These are phyloP conservation scores for Talaromyces atroroseus DNA, from an alignment of 2,329 filamentous ascomycete species.

Conservation along the genomic window DNA sequence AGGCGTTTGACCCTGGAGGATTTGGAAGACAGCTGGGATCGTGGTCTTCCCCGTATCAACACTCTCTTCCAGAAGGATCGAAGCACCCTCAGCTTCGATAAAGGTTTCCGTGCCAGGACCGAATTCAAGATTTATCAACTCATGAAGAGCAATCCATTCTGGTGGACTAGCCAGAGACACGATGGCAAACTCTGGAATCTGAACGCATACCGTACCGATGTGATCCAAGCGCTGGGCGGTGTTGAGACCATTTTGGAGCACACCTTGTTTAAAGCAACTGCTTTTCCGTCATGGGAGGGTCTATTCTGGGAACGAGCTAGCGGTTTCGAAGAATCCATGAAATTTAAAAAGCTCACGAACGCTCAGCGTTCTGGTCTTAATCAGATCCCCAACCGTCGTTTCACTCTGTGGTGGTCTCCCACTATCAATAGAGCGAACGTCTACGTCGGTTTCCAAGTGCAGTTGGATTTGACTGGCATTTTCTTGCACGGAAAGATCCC, in stretches of 20 bases:
- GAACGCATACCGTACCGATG: slow-evolving; percentile 91
- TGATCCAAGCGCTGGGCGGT: slow-evolving; percentile 92
- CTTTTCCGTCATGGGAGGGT: slow-evolving; percentile 90
- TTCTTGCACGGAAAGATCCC: slow-evolving; percentile 99
- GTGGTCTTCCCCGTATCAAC: slow-evolving; percentile 94
- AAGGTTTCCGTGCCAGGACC: slow-evolving; percentile 89
- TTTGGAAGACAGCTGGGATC: slow-evolving; percentile 96
- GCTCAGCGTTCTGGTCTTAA: slow-evolving; percentile 94
- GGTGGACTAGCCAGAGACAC: slow-evolving; percentile 97
- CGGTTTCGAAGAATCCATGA: slow-evolving; percentile 63
- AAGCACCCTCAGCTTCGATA: slow-evolving; percentile 95
- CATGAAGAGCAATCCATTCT: slow-evolving; percentile 99
- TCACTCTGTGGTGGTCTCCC: slow-evolving; percentile 95
- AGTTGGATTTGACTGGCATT: slow-evolving; percentile 94
- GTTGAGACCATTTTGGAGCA: slow-evolving; percentile 98
- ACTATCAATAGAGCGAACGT: slow-evolving; percentile 95
- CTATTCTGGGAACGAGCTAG: slow-evolving; percentile 77
- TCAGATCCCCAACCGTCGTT: slow-evolving; percentile 97
- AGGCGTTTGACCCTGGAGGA: slow-evolving; percentile 90
- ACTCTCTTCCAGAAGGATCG: slow-evolving; percentile 98
- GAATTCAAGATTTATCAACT: slow-evolving; percentile 98
- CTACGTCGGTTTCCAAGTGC: slow-evolving; percentile 98
- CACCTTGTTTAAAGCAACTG: slow-evolving; percentile 92
- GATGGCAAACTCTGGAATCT: slow-evolving; percentile 97
- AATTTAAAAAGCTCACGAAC: slow-evolving; percentile 98